These are phyloP conservation scores for Calycina herbarum DNA, from an alignment of 2,329 filamentous ascomycete genomes.

Conservation along the genomic window DNA sequence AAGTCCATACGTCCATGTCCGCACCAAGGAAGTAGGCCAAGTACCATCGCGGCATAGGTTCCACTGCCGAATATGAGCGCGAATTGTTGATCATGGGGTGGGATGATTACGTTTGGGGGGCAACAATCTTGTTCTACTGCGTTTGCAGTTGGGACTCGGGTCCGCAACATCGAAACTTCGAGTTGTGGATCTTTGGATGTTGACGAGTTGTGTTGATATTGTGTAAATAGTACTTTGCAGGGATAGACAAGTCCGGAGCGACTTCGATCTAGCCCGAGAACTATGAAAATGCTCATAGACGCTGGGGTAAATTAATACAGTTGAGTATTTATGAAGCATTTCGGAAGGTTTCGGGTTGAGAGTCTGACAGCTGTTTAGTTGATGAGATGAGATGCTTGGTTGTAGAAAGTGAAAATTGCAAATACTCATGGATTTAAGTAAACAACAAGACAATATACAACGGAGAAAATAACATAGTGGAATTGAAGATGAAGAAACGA, in stretches of 20 bases:
- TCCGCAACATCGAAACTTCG: neutral
- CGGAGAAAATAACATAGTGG: neutral
- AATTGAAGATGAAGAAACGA: neutral
- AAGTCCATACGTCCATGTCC: neutral
- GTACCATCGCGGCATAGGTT: neutral
- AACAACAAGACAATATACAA: neutral
- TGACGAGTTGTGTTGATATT: neutral
- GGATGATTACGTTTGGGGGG: neutral
- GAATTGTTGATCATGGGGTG: neutral
- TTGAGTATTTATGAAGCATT: neutral
- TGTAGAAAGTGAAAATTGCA: neutral
- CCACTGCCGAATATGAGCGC: neutral
- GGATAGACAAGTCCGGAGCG: neutral
- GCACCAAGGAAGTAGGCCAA: neutral
- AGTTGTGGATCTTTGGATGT: neutral
- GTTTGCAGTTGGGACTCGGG: neutral
- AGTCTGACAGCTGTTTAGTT: neutral
- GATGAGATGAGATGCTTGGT: neutral
- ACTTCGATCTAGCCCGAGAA: neutral
- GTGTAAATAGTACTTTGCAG: neutral
- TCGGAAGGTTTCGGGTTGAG: constrained; percentile 1
- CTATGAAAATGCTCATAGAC: neutral
- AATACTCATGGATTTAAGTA: neutral
- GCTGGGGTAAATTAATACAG: neutral
- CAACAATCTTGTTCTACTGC: neutral